These are phyloP conservation scores for Helotiales sp. DNA, from an alignment of 2,329 filamentous ascomycete species.

Conservation along the genomic window DNA sequence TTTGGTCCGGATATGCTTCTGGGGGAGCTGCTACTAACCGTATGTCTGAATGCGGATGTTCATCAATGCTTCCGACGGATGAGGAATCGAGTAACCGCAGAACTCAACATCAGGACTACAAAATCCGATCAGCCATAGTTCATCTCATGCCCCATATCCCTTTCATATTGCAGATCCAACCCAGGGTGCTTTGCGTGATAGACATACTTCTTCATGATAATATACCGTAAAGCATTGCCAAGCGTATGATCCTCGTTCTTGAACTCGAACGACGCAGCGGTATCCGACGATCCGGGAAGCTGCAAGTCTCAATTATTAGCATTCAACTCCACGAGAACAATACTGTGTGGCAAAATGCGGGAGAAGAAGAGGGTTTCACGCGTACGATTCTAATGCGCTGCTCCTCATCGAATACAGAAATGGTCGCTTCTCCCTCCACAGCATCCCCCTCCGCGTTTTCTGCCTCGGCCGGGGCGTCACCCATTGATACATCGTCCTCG, in stretches of 20 bases:
- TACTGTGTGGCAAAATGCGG: too few species aligned
- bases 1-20: not conserved
- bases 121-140: slow-evolving; percentile 19
- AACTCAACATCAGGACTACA: slow-evolving; percentile 92
- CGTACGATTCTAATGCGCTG: slow-evolving; percentile 40
- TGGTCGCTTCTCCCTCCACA: not conserved
- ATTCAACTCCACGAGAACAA: not conserved
- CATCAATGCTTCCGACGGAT: slow-evolving; percentile 96
- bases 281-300: slow-evolving; percentile 85
- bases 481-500: slow-evolving; percentile 37
- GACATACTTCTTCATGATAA: slow-evolving; percentile 97
- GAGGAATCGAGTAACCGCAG: slow-evolving; percentile 96
- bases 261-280: slow-evolving; percentile 94
- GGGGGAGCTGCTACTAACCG: slow-evolving; percentile 59
- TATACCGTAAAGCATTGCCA: slow-evolving; percentile 90
- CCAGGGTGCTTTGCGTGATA: not conserved
- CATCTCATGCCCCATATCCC: not conserved
- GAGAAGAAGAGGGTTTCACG: not conserved
- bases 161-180: not conserved
- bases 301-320: slow-evolving; percentile 45
- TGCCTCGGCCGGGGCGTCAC: slow-evolving; percentile 29
- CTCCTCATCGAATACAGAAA: slow-evolving; percentile 26
- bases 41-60: slow-evolving; percentile 97
- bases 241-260: slow-evolving; percentile 92
- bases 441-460: not conserved